Percentiles rank a stretch among this genome's conserved stretches.
Conservation (phyloP, 2,329 filamentous ascomycete genomes). For the Apiospora sp. region DNA sequence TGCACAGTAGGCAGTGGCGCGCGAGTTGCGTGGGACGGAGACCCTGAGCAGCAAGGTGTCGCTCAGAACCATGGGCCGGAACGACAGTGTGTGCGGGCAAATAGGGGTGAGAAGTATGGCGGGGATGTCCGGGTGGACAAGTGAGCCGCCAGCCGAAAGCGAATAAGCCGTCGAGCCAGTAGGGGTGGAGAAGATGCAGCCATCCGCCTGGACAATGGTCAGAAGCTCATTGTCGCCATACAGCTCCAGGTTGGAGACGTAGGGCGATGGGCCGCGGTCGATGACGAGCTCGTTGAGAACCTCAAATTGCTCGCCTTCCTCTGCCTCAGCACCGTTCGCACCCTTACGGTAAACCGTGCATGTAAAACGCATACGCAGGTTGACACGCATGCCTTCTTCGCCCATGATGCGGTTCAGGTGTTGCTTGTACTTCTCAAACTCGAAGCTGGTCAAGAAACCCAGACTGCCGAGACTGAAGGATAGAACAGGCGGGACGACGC, state of each 20-base stretch:
- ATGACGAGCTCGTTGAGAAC: constrained; percentile 99
- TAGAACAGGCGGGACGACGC: constrained; percentile 83
- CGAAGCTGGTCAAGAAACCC: constrained; percentile 88
- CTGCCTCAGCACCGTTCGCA: constrained; percentile 66
- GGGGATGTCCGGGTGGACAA: constrained; percentile 96
- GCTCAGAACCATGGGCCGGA: constrained; percentile 96
- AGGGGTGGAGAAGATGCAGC: constrained; percentile 96
- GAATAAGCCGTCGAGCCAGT: constrained; percentile 96
- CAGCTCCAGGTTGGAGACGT: constrained; percentile 95
- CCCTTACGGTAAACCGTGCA: constrained; percentile 91
- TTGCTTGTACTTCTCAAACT: constrained; percentile 86
- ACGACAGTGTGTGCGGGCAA: constrained; percentile 95
- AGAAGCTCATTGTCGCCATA: constrained; percentile 95
- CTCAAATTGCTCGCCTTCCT: constrained; percentile 95
- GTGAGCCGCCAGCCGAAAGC: constrained; percentile 90
- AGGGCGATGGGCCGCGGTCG: constrained; percentile 93
- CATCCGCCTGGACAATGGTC: constrained; percentile 95
- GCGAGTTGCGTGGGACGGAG: constrained; percentile 81
- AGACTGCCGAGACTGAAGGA: constrained; percentile 86
- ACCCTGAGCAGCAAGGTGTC: constrained; percentile 94
- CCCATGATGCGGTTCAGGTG: constrained; percentile 92
- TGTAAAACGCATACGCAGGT: constrained; percentile 97
- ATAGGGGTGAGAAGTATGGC: constrained; percentile 97
- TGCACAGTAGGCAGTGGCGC: constrained; percentile 93
- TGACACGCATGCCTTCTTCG: constrained; percentile 94